Evolutionary conservation across 1,284 basidiomycete species (phyloP).

Genomic region (Fomitopsis pinicola): DNA sequence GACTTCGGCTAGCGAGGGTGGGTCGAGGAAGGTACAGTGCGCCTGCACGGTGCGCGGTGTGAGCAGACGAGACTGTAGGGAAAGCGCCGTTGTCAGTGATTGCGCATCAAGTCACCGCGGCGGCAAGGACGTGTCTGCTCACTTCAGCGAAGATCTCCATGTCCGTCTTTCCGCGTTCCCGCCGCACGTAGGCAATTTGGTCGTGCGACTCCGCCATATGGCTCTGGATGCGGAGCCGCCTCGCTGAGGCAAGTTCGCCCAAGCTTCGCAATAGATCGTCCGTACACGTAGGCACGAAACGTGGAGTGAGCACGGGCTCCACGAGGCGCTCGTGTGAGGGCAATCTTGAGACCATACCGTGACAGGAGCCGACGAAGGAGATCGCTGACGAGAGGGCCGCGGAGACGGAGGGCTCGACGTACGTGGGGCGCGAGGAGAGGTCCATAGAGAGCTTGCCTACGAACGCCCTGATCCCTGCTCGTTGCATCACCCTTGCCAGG

Average conservation of each 20-base stretch:
- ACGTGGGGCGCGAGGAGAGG: slow-evolving; percentile 65
- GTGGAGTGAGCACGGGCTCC: slow-evolving; percentile 63
- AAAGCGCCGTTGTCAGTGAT: slow-evolving; percentile 2
- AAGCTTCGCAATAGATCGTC: slow-evolving; percentile 57
- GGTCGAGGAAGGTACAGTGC: slow-evolving; percentile 75
- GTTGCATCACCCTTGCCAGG: slow-evolving; percentile 67
- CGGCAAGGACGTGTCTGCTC: slow-evolving; percentile 12
- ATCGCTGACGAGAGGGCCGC: slow-evolving; percentile 47
- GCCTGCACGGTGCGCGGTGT: slow-evolving; percentile 70
- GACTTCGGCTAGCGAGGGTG: slow-evolving; percentile 49
- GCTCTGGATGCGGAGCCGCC: slow-evolving; percentile 31
- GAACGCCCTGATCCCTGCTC: slow-evolving; percentile 70
- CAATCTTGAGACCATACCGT: slow-evolving; percentile 34
- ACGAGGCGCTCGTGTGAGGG: slow-evolving; percentile 49
- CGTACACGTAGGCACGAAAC: slow-evolving; percentile 79
- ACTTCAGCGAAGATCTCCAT: slow-evolving; percentile 72
- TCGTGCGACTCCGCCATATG: slow-evolving; percentile 66
- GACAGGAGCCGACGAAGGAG: slow-evolving; percentile 54
- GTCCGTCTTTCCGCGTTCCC: slow-evolving; percentile 59
- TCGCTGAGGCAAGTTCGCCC: slow-evolving; percentile 32
- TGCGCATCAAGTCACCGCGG: background rate
- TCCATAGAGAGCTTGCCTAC: slow-evolving; percentile 88
- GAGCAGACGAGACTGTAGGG: slow-evolving; percentile 50
- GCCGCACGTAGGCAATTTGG: slow-evolving; percentile 53
- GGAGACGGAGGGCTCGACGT: slow-evolving; percentile 56